Conservation (phyloP, 169 alveolate genomes). For the Eimeria brunetti region DNA sequence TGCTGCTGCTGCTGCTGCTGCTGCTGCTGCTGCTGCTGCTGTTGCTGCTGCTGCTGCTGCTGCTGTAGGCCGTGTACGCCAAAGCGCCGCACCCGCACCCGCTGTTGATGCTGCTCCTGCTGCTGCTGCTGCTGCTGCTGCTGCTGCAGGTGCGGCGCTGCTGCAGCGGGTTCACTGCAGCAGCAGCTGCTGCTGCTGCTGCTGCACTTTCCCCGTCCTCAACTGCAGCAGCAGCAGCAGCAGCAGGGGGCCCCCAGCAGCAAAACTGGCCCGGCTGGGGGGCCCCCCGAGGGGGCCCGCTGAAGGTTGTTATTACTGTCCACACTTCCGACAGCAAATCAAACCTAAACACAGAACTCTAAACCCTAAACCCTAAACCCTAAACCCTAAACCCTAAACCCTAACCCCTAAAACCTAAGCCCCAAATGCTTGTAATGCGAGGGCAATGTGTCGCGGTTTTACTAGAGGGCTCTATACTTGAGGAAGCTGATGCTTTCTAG, state of each 20-base stretch:
- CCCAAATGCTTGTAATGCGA: no score
- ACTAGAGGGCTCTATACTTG: no score
- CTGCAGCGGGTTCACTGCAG: constrained; percentile 1
- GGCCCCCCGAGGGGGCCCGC: constrained; percentile 28
- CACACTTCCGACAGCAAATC: constrained; percentile 21
- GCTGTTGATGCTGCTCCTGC: constrained; percentile 6
- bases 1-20: constrained; percentile 7
- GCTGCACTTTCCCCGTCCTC: background rate
- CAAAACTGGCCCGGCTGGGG: constrained; percentile 30
- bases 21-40: constrained; percentile 25
- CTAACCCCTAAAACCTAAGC: no score
- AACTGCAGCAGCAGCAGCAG: constrained; percentile 76
- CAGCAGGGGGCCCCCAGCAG: no score
- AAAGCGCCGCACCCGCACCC: constrained; percentile 8
- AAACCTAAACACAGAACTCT: background rate
- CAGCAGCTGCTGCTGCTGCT: constrained; percentile 30
- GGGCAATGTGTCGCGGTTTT: no score
- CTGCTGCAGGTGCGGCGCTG: background rate
- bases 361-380: constrained; percentile 13
- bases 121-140: constrained; percentile 44
- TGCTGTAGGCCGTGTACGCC: constrained; percentile 21
- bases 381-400: background rate
- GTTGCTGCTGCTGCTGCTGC: constrained; percentile 2
- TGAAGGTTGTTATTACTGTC: constrained; percentile 23
- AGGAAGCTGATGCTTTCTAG: background rate